Evolutionary conservation across 1,284 basidiomycete species (phyloP).

Genomic region (Ceratobasidium sp.): DNA sequence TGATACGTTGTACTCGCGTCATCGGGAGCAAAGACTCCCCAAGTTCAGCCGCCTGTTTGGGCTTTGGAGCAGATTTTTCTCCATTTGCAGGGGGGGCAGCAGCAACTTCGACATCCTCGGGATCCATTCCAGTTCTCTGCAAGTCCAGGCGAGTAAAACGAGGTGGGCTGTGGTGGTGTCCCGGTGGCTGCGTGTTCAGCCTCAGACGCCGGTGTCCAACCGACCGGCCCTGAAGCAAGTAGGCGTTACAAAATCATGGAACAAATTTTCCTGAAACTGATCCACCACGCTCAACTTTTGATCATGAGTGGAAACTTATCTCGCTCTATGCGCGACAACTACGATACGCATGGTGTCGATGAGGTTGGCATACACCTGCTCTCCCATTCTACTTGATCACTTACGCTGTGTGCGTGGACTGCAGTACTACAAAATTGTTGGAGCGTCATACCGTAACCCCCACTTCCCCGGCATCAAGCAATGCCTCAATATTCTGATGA

Average conservation of each 20-base stretch:
- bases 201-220: background rate
- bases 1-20: constrained; percentile 77
- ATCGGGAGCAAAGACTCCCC: constrained; percentile 77
- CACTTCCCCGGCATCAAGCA: constrained; percentile 74
- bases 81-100: background rate
- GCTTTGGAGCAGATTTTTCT: constrained; percentile 33
- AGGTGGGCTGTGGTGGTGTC: background rate
- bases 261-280: constrained; percentile 32
- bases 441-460: constrained; percentile 74
- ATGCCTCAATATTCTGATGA: constrained; percentile 65
- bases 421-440: constrained; percentile 65
- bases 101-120: background rate
- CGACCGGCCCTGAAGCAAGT: constrained; percentile 27
- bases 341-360: constrained; percentile 70
- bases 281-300: constrained; percentile 23
- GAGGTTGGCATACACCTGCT: constrained; percentile 56
- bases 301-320: constrained; percentile 59
- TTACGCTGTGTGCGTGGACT: background rate
- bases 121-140: no score
- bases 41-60: constrained; percentile 52
- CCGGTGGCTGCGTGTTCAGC: background rate
- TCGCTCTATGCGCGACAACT: constrained; percentile 75
- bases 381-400: background rate
- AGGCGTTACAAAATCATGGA: constrained; percentile 7
- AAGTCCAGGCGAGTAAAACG: no score